Evolutionary conservation across 2,329 filamentous ascomycete genomes (phyloP).

Genomic region (Cercospora beticola): DNA sequence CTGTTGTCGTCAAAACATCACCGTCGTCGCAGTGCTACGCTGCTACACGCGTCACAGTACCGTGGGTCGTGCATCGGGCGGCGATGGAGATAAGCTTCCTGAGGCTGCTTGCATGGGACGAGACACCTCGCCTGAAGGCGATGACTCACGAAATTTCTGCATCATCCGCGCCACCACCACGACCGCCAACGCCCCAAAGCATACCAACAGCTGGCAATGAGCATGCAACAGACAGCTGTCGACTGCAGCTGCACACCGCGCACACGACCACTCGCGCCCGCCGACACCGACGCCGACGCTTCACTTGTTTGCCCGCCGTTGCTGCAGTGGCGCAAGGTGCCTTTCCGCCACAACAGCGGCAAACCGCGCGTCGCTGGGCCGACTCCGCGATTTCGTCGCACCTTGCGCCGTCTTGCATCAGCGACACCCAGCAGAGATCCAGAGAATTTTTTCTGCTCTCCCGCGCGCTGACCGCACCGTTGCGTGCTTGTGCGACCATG

Average conservation of each 20-base stretch:
- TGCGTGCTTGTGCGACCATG: background rate
- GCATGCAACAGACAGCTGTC: background rate
- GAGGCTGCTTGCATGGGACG: background rate
- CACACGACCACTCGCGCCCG: background rate
- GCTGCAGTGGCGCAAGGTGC: background rate
- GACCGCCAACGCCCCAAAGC: background rate
- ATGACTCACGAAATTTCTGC: constrained; percentile 10
- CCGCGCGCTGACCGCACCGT: background rate
- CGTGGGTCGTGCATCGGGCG: constrained; percentile 9
- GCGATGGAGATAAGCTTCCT: constrained; percentile 12
- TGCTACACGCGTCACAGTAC: background rate
- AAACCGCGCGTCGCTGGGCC: constrained; percentile 11
- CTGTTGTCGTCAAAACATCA: background rate
- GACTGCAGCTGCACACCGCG: background rate
- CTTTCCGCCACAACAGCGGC: constrained; percentile 3
- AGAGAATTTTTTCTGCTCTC: background rate
- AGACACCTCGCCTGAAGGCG: constrained; percentile 1
- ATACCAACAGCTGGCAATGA: background rate
- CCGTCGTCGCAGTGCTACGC: background rate
- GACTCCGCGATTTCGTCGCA: constrained; percentile 3
- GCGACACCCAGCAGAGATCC: background rate
- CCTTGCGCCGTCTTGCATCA: background rate
- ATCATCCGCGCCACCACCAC: background rate
- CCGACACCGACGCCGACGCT: background rate
- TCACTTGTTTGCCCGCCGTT: background rate